Conservation (phyloP, 192 early-diverging fungal genomes). For the Oehlia diaphana region DNA sequence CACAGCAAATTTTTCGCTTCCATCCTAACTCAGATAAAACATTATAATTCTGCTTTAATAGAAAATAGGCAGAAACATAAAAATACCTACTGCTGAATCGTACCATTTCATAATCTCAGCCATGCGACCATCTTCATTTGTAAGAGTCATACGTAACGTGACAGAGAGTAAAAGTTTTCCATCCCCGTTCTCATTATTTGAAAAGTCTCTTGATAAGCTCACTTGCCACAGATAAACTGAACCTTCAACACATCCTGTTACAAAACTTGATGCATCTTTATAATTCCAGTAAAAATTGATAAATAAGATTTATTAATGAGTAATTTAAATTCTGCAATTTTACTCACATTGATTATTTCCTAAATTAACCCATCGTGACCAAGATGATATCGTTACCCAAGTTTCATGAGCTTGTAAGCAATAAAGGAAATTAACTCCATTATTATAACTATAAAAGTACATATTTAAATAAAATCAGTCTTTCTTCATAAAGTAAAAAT, state of each 20-base stretch:
- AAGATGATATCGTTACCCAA: conserved; percentile 10
- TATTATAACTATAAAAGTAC: conserved; percentile 19
- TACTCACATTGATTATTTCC: conserved; percentile 10
- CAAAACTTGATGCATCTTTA: conserved; percentile 8
- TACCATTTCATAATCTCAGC: conserved; percentile 25
- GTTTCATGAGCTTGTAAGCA: conserved; percentile 13
- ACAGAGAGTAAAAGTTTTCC: not conserved
- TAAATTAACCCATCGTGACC: conserved; percentile 16
- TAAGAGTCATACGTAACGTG: not conserved
- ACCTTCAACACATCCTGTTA: conserved; percentile 24
- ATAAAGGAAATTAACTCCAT: not conserved
- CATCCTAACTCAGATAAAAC: not conserved
- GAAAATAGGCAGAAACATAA: not conserved
- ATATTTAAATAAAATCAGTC: not conserved
- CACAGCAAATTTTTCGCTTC: conserved; percentile 4
- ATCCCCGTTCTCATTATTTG: not conserved
- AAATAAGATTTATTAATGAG: not conserved
- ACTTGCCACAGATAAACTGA: conserved; percentile 21
- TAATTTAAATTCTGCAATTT: not conserved
- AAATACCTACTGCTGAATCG: not conserved
- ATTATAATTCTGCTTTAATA: not conserved
- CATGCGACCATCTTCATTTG: not conserved
- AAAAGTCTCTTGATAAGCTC: not conserved
- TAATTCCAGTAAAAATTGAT: not conserved
- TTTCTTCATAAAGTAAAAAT: not conserved